Percentiles rank a stretch among this genome's conserved stretches.
These are phyloP conservation scores for Fusarium globosum DNA, from an alignment of 2,329 filamentous ascomycete genomes.

Conservation along the genomic window DNA sequence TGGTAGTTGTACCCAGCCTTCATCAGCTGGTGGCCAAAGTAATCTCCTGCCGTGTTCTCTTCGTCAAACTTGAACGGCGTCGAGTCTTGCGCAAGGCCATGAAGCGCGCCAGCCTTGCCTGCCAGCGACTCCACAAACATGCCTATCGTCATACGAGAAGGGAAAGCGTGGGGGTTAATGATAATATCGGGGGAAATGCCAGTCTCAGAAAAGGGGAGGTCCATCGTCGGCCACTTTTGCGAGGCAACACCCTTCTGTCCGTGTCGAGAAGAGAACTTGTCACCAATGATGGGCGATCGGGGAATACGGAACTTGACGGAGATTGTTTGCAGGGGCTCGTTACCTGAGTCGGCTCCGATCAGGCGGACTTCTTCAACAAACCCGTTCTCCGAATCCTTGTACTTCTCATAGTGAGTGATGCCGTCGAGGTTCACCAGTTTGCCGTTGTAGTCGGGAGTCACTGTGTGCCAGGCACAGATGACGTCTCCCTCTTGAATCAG, in stretches of 20 bases:
- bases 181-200: conserved; percentile 98
- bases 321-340: conserved; percentile 85
- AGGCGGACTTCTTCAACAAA: conserved; percentile 94
- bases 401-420: conserved; percentile 87
- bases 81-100: conserved; percentile 94
- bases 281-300: conserved; percentile 90
- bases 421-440: conserved; percentile 88
- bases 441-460: conserved; percentile 81
- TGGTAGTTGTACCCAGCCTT: conserved; percentile 98
- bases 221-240: conserved; percentile 91
- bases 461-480: conserved; percentile 89
- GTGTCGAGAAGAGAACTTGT: conserved; percentile 99
- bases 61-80: conserved; percentile 97
- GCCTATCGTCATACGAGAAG: conserved; percentile 99
- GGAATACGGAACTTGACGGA: conserved; percentile 95
- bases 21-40: conserved; percentile 94
- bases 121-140: conserved; percentile 99
- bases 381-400: conserved; percentile 89
- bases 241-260: conserved; percentile 98
- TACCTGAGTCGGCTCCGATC: conserved; percentile 85
- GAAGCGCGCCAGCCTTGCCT: conserved; percentile 92
- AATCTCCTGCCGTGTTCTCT: conserved; percentile 89
- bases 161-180: conserved; percentile 99
- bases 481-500: conserved; percentile 83
- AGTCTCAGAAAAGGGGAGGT: conserved; percentile 97